Base-by-base conservation (phyloP, 2,329 filamentous ascomycete genomes). In the Cladosporium sp. region DNA sequence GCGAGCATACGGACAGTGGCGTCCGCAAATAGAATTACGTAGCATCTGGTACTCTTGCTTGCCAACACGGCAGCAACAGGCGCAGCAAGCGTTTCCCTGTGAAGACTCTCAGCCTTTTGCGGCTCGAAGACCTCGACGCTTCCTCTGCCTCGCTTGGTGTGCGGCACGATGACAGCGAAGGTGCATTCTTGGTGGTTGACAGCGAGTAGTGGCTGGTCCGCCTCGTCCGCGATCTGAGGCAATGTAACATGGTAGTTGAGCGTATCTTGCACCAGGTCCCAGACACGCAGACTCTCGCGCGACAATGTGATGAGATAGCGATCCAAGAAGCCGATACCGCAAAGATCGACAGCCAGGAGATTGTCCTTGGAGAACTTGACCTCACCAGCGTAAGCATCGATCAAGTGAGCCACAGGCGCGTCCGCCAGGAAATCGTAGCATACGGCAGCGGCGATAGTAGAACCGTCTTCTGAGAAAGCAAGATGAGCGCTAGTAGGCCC, bases 391-490 rank as follows among this genome's bases (percentile, higher is more conserved):
- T 79, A 74, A 1, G 86, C 77, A 65, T 96, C 85, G 56, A 97
- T 80, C 47, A 95, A 76, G 60, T 93, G 83, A 9, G 94, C 75
- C 13, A 83, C 73, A 4, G 83, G 82, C 45, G 70, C 73, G 41
- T 83, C 82, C n/a, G 30, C 30, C 29, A 46, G 35, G 40, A 45
- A 46, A 22, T 50, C 48, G 41, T 50, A 50, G 39, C 48, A 38
- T 27, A 51, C 36, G 19, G 39, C 40, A 29, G 41, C 49, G 43
- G 88, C 89, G n/a, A 95, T 72, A 2, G 87, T 80, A 11, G 89
- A 94, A 1, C 88, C 88, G 64, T 95, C 90, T 55, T 88, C 82
- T 0, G 90, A 95, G 64, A 88, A 95, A 19, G 83, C 76, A 35
- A 96, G 67, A 38, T 79, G 81, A 12, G 86, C 88, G 51, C 81